Evolutionary conservation across 2,329 filamentous ascomycete species (phyloP).

Genomic region (Hirsutella thompsonii): DNA sequence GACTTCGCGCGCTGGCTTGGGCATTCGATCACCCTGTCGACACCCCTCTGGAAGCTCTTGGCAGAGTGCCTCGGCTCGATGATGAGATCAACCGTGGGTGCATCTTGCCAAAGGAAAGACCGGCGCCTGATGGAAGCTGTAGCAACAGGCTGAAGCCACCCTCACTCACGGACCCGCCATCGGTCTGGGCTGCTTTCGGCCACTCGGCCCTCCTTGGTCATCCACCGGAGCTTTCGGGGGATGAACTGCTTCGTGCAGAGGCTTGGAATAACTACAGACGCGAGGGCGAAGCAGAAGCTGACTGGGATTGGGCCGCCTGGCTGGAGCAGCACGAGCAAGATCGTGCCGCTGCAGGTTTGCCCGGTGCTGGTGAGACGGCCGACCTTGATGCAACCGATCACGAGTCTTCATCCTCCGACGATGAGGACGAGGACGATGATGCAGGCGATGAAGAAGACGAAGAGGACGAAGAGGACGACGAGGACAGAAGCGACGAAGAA

Average conservation of each 20-base stretch:
- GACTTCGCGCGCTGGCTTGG: constrained; percentile 21
- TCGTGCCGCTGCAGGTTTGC: background rate
- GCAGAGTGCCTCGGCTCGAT: constrained; percentile 12
- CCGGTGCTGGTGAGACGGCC: background rate
- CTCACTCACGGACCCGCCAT: constrained; percentile 5
- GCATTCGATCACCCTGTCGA: constrained; percentile 11
- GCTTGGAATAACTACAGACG: constrained; percentile 9
- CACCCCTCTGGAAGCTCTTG: constrained; percentile 1
- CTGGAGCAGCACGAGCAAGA: constrained; percentile 6
- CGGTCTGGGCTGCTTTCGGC: constrained; percentile 15
- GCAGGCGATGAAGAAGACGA: constrained; percentile 4
- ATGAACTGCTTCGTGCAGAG: constrained; percentile 12
- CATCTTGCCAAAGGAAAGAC: constrained; percentile 11
- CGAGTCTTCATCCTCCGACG: background rate
- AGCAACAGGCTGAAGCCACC: constrained; percentile 6
- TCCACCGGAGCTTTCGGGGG: constrained; percentile 9
- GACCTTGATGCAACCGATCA: background rate
- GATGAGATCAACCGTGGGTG: constrained; percentile 20
- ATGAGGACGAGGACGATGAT: constrained; percentile 5
- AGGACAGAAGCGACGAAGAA: too few species aligned
- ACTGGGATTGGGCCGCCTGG: constrained; percentile 12
- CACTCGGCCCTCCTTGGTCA: constrained; percentile 12
- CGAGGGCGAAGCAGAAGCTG: constrained; percentile 1
- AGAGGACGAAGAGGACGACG: constrained; percentile 1
- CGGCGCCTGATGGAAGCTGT: background rate